Evolutionary conservation across 75 land plant species (phyloP), one percentile per base, ranked within the genome.

Genomic region (Pinus tabuliformis): DNA sequence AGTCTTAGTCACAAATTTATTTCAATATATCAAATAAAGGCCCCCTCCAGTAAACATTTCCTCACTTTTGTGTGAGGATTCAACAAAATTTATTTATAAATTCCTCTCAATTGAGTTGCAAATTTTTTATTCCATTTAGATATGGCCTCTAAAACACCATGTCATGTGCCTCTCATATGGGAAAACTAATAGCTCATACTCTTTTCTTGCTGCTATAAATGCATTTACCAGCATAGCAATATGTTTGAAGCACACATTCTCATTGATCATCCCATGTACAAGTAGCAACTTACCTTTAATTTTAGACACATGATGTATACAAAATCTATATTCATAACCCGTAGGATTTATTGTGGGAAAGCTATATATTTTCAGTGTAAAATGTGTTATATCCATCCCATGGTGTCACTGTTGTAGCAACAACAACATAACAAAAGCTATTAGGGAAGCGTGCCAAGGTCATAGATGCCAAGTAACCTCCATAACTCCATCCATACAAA

Each of bases 351-450:
- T 88, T 59, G 86, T 20, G 98, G 99, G 76, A 85, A 61, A 1
- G 98, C 99, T 95, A 97, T 90, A 85, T 94, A 97, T 94, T 97
- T 59, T 97, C 99, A 0, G 99, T 97, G 82, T 97, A 97, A 78
- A 86, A 92, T 17, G 99, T 94, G 78, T 97, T 98, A 70, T 97
- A 97, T 26, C 98, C 99, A 80, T 97, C 99, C 98, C 98, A 97
- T 18, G 98, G 76, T 42, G 99, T 97, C 58, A 97, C 99, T 0
- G 99, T 98, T 36, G 99, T 98, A 59, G 98, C 99, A 26, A 93
- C 87, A 3, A 94, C 89, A n/a, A 94, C 97, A 85, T 94, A 96
- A 0, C 73, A n/a, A 76, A 91, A 93, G 3, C 80, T 78, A 11
- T 96, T 90, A 1, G 99, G 91, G 76, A 85, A 96, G 76, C 89